These are phyloP conservation scores for Cucurbita argyrosperma DNA, from an alignment of 306 rosid genomes.

Conservation along the genomic window DNA sequence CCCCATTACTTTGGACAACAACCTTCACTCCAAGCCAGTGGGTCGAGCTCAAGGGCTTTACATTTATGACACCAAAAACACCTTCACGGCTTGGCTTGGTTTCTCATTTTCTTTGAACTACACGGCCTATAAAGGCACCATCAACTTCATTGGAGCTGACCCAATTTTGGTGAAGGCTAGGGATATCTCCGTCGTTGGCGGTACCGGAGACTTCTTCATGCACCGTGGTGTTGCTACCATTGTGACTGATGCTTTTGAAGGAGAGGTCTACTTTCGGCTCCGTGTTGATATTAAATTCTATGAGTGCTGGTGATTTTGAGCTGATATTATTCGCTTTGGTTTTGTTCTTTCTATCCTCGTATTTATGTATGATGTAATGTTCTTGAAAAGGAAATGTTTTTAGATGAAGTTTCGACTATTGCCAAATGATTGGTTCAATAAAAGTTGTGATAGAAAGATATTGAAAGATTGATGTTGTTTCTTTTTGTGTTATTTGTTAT, in stretches of 20 bases:
- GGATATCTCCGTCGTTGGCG: constrained; percentile 55
- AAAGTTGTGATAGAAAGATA: neutral
- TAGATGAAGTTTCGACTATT: neutral
- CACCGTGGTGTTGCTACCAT: constrained; percentile 61
- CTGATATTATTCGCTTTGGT: neutral
- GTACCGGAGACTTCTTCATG: constrained; percentile 78
- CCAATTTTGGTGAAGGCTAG: constrained; percentile 35
- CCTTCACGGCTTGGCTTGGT: constrained; percentile 51
- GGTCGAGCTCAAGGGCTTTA: constrained; percentile 79
- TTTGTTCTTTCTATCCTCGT: neutral
- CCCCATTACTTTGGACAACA: constrained; percentile 58
- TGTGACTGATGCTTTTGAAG: constrained; percentile 53
- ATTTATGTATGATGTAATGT: neutral
- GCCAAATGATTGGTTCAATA: neutral
- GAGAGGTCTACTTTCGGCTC: constrained; percentile 61
- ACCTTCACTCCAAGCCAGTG: constrained; percentile 48
- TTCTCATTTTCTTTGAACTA: constrained; percentile 41
- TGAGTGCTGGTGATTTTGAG: constrained; percentile 40
- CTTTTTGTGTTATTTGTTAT: too few relatives aligned
- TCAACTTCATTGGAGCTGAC: constrained; percentile 54
- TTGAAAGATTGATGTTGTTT: too few relatives aligned
- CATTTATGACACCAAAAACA: constrained; percentile 43
- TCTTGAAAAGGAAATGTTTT: neutral
- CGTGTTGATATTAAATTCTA: constrained; percentile 44
- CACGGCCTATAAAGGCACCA: constrained; percentile 30